phyloP scores from a whole-genome alignment of 108 stramenopile genomes.

The Nannochloropsis salina region DNA sequence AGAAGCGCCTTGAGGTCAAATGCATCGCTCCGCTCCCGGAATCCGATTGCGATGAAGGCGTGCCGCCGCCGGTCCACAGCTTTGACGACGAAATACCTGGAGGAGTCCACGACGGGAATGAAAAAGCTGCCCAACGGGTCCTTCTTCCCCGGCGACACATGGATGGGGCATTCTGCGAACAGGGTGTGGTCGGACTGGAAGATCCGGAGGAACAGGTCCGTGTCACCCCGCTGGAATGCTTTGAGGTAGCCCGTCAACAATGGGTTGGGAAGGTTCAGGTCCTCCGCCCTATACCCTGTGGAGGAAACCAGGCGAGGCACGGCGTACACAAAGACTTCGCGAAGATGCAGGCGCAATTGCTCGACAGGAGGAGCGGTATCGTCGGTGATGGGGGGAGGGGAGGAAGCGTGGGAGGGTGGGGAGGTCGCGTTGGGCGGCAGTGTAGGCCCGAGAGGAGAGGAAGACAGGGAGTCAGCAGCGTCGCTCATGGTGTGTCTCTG shows the following conservation, averaged over 20 bases:
- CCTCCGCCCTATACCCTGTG: not conserved
- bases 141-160: not conserved
- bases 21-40: not conserved
- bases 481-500: no score
- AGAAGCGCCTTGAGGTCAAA: not conserved
- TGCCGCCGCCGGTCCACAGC: not conserved
- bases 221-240: conserved; percentile 14
- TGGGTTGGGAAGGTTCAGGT: conserved; percentile 8
- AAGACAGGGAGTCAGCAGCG: not conserved
- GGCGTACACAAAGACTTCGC: conserved; percentile 10
- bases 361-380: not conserved
- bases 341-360: conserved; percentile 3
- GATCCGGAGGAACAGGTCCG: not conserved
- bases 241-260: not conserved
- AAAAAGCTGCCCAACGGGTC: not conserved
- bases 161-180: conserved; percentile 2
- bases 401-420: not conserved
- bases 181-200: not conserved
- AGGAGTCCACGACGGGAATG: conserved; percentile 7
- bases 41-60: conserved; percentile 5
- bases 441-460: not conserved
- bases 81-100: conserved; percentile 15
- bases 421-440: not conserved
- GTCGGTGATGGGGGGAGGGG: not conserved
- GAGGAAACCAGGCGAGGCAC: not conserved